Conservation (phyloP, 2,329 filamentous ascomycete species). For the Talaromyces sp. region DNA sequence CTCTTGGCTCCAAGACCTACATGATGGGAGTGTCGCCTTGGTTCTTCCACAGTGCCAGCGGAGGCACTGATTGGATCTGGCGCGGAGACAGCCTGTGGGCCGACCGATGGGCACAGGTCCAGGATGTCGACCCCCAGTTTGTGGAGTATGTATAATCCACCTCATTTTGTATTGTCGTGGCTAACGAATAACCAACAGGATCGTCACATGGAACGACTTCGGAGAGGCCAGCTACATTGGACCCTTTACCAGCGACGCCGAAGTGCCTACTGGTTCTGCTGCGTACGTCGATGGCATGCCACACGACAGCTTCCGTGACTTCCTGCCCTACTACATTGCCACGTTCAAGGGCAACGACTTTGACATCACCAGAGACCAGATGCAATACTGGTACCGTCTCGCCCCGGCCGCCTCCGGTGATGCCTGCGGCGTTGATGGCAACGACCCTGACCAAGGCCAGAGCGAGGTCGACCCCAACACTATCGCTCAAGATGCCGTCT, state of each 20-base stretch:
- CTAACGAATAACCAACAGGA: slow-evolving; percentile 23
- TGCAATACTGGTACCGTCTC: slow-evolving; percentile 30
- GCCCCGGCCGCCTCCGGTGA: slow-evolving; percentile 25
- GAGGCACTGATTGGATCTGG: slow-evolving; percentile 57
- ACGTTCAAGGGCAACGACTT: slow-evolving; percentile 19
- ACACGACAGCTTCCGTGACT: slow-evolving; percentile 26
- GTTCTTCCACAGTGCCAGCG: slow-evolving; percentile 35
- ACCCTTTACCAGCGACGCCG: slow-evolving; percentile 39
- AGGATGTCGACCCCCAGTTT: slow-evolving; percentile 48
- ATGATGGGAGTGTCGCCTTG: slow-evolving; percentile 55
- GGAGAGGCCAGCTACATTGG: slow-evolving; percentile 58
- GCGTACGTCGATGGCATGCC: slow-evolving; percentile 25
- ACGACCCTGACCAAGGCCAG: slow-evolving; percentile 26
- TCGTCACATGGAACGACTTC: slow-evolving; percentile 59
- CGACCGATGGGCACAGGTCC: slow-evolving; percentile 53
- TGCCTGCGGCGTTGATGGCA: slow-evolving; percentile 26
- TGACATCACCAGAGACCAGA: slow-evolving; percentile 15
- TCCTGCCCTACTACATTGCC: slow-evolving; percentile 32
- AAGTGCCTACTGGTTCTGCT: slow-evolving; percentile 43
- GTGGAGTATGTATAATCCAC: slow-evolving; percentile 33
- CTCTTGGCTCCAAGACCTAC: slow-evolving; percentile 33
- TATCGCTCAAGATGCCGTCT: slow-evolving; percentile 28
- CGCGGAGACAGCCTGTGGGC: slow-evolving; percentile 57
- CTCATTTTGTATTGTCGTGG: background rate
- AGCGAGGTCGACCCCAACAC: slow-evolving; percentile 18